Conservation (phyloP, 2,329 filamentous ascomycete species). For the Grosmannia huntii region DNA sequence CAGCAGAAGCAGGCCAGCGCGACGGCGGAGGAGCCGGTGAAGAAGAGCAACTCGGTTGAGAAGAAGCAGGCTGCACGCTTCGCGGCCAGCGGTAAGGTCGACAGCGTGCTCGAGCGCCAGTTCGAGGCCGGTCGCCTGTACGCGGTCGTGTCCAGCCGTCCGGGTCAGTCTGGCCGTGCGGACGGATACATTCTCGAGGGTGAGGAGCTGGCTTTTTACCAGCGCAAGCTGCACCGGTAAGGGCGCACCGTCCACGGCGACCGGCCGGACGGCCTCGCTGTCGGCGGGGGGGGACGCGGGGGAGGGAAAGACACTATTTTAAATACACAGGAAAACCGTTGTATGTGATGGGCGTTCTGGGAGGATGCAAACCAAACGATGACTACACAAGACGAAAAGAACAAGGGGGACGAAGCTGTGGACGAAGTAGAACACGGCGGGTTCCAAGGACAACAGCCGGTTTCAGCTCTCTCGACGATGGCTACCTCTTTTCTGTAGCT, state of each 20-base stretch:
- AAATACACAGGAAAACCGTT: neutral
- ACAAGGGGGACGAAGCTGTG: too few relatives aligned
- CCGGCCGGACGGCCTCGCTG: too few relatives aligned
- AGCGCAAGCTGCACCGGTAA: conserved; percentile 98
- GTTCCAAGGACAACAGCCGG: neutral
- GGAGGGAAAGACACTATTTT: neutral
- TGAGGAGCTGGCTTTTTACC: conserved; percentile 99
- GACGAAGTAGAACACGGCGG: neutral
- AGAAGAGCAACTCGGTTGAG: conserved; percentile 94
- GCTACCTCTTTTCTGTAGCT: neutral
- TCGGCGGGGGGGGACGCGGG: neutral
- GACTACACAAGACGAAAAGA: neutral
- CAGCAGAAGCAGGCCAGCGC: conserved; percentile 66
- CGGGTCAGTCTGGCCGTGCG: conserved; percentile 90
- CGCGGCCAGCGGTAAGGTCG: conserved; percentile 81
- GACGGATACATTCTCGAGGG: conserved; percentile 99
- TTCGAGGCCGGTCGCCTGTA: conserved; percentile 98
- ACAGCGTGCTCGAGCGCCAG: conserved; percentile 86
- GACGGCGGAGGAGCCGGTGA: conserved; percentile 47
- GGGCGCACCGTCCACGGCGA: conserved; percentile 15
- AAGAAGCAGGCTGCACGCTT: conserved; percentile 90
- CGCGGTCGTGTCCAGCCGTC: conserved; percentile 83
- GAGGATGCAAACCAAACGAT: neutral
- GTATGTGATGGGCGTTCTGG: neutral
- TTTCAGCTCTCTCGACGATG: neutral